Base-by-base conservation (phyloP, 208 protist genomes). In the Zelonia costaricensis region DNA sequence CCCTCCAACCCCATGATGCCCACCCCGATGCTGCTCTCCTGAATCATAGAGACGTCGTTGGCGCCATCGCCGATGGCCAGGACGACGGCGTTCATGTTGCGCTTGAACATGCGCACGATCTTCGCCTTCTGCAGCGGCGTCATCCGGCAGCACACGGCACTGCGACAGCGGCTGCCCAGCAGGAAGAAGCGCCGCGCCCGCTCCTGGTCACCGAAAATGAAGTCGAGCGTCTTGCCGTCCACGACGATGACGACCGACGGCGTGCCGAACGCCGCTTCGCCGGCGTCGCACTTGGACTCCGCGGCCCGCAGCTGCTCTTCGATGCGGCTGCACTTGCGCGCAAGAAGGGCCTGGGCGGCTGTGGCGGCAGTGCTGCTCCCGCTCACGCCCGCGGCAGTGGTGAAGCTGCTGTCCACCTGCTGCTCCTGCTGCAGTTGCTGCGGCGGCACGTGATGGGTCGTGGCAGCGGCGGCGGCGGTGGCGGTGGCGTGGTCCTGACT, bases 1-100 rank as follows among this genome's bases (percentile, higher is more conserved):
- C 97, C 97, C 52, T 99, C 97, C 42, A 95, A 77, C n/a, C 97
- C 97, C 65, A 93, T 93, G 28, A 99, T 97, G 33, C 97, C 97
- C 15, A 98, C 74, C 23, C 97, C 97, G 27, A 98, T 82, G n/a
- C 93, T 75, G 27, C 92, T 91, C n/a, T 85, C 78, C 62, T 97
- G 91, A 53, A 98, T 97, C 94, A 98, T 98, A 10, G 71, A 81
- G 15, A 95, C 93, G 62, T 98, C 94, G 74, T 98, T 98, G 9
- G 85, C 89, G 33, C 89, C 89, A 45, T 95, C 89, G 30, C 89
- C 89, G 62, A 95, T 90, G 23, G 80, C 84, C n/a, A 95, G 70
- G 4, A 69, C 81, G 43, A 86, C 73, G 47, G 65, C 68, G 49
- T 72, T 66, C 28, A 57, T 64, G 33, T 76, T 84, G 44, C 74